Conservation (phyloP, 192 early-diverging fungal genomes). For the Geranomyces michiganensis region DNA sequence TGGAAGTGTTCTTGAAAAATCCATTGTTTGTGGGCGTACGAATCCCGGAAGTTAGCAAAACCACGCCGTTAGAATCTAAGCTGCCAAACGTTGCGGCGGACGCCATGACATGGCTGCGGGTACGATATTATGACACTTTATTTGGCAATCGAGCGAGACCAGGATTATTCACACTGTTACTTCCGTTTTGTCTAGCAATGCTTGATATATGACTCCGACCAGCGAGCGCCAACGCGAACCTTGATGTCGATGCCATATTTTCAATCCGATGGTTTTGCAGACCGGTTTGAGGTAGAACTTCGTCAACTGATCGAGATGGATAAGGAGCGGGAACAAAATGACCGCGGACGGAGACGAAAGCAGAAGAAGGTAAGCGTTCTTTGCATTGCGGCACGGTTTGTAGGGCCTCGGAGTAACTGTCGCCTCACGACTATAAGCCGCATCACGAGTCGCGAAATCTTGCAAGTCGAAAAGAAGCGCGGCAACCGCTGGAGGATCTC, state of each 20-base stretch:
- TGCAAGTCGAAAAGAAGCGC: slow-evolving; percentile 41
- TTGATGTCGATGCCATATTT: slow-evolving; percentile 65
- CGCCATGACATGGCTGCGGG: slow-evolving; percentile 61
- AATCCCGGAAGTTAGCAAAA: slow-evolving; percentile 60
- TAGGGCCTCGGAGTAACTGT: too few species aligned
- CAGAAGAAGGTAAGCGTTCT: slow-evolving; percentile 40
- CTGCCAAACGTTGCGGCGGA: slow-evolving; percentile 53
- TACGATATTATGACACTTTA: too few species aligned
- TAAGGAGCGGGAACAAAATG: slow-evolving; percentile 50
- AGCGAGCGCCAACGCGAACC: slow-evolving; percentile 60
- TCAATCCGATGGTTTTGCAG: slow-evolving; percentile 57
- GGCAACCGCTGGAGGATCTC: slow-evolving; percentile 49
- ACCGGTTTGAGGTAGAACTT: slow-evolving; percentile 56
- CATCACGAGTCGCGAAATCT: slow-evolving; percentile 31
- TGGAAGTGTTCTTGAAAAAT: slow-evolving; percentile 63
- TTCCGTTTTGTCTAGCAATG: slow-evolving; percentile 42
- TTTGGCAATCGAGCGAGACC: too few species aligned
- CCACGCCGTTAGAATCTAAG: slow-evolving; percentile 58
- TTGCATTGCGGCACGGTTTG: too few species aligned
- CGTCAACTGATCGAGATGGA: slow-evolving; percentile 57
- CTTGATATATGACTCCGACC: slow-evolving; percentile 65
- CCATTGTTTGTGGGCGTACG: slow-evolving; percentile 64
- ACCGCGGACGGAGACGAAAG: slow-evolving; percentile 43
- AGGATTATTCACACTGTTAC: too few species aligned
- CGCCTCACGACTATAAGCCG: neutral